Evolutionary conservation across 2,329 filamentous ascomycete genomes (phyloP).

Genomic region (Diplodia mutila): DNA sequence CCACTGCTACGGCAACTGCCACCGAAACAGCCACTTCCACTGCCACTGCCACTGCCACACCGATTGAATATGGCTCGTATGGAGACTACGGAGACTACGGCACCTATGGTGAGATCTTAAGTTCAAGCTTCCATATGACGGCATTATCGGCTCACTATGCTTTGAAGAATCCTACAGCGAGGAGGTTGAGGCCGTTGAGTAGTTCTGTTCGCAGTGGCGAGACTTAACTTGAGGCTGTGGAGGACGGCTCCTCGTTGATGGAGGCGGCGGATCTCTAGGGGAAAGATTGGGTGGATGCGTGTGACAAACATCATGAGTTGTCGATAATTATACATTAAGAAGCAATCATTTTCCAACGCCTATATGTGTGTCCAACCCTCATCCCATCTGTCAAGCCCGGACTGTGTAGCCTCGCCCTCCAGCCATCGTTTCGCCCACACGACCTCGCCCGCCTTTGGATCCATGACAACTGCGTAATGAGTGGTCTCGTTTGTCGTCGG

Average conservation of each 20-base stretch:
- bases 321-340: background rate
- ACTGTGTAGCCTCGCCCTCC: background rate
- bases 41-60: too few relatives aligned
- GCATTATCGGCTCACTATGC: background rate
- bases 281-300: too few relatives aligned
- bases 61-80: background rate
- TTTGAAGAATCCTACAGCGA: background rate
- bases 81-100: conserved; percentile 18
- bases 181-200: conserved; percentile 5
- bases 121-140: too few relatives aligned
- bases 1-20: background rate
- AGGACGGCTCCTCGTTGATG: background rate
- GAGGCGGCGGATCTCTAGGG: too few relatives aligned
- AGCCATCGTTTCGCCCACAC: conserved; percentile 45
- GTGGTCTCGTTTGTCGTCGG: conserved; percentile 62
- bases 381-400: background rate
- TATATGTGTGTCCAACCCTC: background rate
- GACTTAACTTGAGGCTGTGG: too few relatives aligned
- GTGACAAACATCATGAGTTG: too few relatives aligned
- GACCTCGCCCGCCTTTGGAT: conserved; percentile 54
- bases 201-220: too few relatives aligned
- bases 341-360: background rate
- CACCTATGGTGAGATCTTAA: background rate
- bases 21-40: background rate
- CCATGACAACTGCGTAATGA: conserved; percentile 63